A percentile compares a stretch with the other conserved stretches of the same genome.
These are phyloP conservation scores for Boehmeria nivea DNA, from an alignment of 306 rosid species.

Conservation along the genomic window DNA sequence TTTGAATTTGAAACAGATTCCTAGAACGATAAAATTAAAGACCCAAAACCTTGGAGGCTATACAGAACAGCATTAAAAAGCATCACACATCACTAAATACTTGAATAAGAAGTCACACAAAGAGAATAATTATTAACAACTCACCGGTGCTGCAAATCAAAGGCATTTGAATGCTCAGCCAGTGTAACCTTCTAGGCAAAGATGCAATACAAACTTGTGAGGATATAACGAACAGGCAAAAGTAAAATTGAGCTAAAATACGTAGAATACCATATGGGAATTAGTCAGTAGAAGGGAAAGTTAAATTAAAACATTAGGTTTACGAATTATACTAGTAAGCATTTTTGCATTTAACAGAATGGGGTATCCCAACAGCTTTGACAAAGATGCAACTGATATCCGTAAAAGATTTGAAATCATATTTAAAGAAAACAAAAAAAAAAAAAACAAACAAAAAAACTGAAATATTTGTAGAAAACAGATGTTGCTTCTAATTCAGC, in stretches of 20 bases:
- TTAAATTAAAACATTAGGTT: not conserved
- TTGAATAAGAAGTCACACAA: not conserved
- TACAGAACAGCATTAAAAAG: not conserved
- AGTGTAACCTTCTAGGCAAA: slow-evolving; percentile 20
- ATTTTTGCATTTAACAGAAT: not conserved
- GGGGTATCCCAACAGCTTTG: not conserved
- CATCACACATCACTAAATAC: not conserved
- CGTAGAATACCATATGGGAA: not conserved
- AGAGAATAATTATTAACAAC: slow-evolving; percentile 14
- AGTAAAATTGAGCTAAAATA: not conserved
- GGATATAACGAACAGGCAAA: slow-evolving; percentile 1
- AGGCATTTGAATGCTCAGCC: slow-evolving; percentile 46
- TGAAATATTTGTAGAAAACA: no score
- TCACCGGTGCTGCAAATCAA: slow-evolving; percentile 31
- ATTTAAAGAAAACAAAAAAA: no score
- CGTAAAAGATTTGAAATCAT: no score
- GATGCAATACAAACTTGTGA: slow-evolving; percentile 14
- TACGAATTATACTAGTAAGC: not conserved
- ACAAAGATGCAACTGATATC: no score
- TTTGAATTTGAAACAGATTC: not conserved
- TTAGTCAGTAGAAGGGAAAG: not conserved
- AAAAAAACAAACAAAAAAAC: no score
- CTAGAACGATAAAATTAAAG: not conserved
- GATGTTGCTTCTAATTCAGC: no score
- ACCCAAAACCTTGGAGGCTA: not conserved